Evolutionary conservation across 805 yeast species (phyloP).

Genomic region (Saccharomyces jurei): DNA sequence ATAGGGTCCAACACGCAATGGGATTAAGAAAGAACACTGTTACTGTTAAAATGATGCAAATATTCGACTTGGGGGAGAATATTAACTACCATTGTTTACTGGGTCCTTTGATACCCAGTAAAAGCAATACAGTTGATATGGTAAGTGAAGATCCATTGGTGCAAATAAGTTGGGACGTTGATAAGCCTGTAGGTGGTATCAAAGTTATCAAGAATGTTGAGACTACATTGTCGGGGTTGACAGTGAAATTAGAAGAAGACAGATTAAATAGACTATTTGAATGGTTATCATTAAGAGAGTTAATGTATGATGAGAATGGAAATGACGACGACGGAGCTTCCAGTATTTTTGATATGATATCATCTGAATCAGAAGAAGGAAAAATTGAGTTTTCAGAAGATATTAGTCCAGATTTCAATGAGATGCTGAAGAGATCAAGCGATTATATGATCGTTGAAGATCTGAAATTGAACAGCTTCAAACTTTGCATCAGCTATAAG

Average conservation of each 20-base stretch:
- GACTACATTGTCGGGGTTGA: conserved; percentile 55
- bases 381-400: conserved; percentile 9
- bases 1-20: conserved; percentile 53
- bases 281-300: conserved; percentile 58
- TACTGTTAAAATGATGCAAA: conserved; percentile 55
- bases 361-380: conserved; percentile 6
- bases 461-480: conserved; percentile 43
- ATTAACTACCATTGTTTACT: conserved; percentile 66
- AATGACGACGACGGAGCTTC: background rate
- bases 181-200: conserved; percentile 84
- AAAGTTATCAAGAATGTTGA: conserved; percentile 63
- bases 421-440: conserved; percentile 71
- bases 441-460: conserved; percentile 60
- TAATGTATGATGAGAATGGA: background rate
- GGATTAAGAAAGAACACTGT: conserved; percentile 60
- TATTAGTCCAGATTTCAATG: conserved; percentile 36
- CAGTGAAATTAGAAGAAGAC: conserved; percentile 62
- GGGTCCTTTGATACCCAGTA: conserved; percentile 36
- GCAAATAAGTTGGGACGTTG: conserved; percentile 63
- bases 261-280: conserved; percentile 55
- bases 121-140: background rate
- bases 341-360: conserved; percentile 6
- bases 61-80: conserved; percentile 50
- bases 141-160: conserved; percentile 31
- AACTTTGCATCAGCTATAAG: conserved; percentile 64